A percentile compares a stretch with the other conserved stretches of the same genome.
Conservation (phyloP, 78 protist species). For the Bodo saltans region DNA sequence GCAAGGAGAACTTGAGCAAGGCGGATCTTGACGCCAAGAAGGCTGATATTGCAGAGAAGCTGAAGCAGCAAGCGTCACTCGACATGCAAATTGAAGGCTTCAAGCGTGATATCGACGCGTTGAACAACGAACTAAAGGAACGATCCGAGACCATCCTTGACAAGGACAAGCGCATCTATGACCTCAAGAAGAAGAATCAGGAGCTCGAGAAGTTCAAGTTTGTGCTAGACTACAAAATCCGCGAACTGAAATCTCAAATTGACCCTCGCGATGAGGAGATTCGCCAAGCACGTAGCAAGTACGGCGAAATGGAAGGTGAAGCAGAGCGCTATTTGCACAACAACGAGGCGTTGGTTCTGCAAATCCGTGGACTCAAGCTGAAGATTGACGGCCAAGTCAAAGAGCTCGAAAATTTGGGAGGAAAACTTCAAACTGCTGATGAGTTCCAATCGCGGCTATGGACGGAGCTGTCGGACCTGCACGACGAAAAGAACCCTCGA, state of each 20-base stretch:
- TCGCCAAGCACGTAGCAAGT: slow-evolving; percentile 39
- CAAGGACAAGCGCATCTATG: slow-evolving; percentile 72
- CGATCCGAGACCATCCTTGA: slow-evolving; percentile 74
- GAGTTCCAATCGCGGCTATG: neutral
- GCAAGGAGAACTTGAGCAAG: neutral
- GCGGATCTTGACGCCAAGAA: neutral
- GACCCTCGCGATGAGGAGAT: slow-evolving; percentile 70
- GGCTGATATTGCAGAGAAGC: neutral
- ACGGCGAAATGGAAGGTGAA: slow-evolving; percentile 55
- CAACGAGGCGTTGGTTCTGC: slow-evolving; percentile 38
- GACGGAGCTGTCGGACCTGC: slow-evolving; percentile 40
- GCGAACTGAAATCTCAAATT: slow-evolving; percentile 72
- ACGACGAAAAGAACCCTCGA: slow-evolving; percentile 46
- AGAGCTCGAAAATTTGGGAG: slow-evolving; percentile 10
- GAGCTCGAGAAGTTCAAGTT: slow-evolving; percentile 77
- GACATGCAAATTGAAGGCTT: slow-evolving; percentile 23
- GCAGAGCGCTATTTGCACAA: slow-evolving; percentile 41
- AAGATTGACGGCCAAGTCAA: slow-evolving; percentile 45
- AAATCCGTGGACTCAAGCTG: slow-evolving; percentile 26
- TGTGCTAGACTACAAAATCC: slow-evolving; percentile 75
- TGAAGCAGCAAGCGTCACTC: neutral
- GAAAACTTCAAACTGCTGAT: slow-evolving; percentile 10
- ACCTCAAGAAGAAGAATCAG: slow-evolving; percentile 77
- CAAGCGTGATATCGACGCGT: slow-evolving; percentile 14
- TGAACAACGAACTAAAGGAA: slow-evolving; percentile 46